These are phyloP conservation scores for Lyophyllum atratum DNA, from an alignment of 768 basidiomycete genomes.

Conservation along the genomic window DNA sequence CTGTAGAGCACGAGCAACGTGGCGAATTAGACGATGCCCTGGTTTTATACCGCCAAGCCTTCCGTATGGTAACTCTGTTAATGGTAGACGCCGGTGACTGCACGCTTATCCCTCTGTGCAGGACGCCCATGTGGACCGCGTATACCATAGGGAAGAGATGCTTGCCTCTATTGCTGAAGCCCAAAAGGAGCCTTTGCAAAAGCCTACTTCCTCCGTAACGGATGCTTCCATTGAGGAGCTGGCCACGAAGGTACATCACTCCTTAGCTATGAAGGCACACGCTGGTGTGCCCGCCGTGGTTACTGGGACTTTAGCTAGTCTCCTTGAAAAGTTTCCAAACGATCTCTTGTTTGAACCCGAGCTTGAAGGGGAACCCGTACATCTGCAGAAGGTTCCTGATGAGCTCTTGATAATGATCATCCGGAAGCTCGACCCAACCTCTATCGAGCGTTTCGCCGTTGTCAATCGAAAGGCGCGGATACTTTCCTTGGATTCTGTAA, in stretches of 20 bases:
- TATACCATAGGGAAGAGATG: conserved; percentile 63
- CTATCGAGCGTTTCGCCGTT: conserved; percentile 76
- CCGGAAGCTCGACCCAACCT: conserved; percentile 60
- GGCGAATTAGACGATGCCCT: conserved; percentile 79
- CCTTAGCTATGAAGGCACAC: conserved; percentile 25
- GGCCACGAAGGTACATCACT: conserved; percentile 25
- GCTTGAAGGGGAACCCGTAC: conserved; percentile 58
- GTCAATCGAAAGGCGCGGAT: conserved; percentile 76
- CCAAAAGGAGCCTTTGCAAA: conserved; percentile 20
- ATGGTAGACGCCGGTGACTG: not conserved
- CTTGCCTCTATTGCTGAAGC: conserved; percentile 35
- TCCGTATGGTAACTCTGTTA: conserved; percentile 50
- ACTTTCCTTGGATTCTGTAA: conserved; percentile 63
- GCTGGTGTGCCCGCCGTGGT: conserved; percentile 19
- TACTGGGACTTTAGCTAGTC: conserved; percentile 43
- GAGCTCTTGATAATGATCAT: conserved; percentile 75
- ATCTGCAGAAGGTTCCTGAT: conserved; percentile 66
- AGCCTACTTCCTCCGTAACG: not conserved
- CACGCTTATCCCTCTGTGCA: conserved; percentile 18
- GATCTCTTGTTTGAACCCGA: conserved; percentile 66
- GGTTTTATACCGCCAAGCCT: conserved; percentile 75
- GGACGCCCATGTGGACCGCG: conserved; percentile 74
- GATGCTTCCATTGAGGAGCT: conserved; percentile 26
- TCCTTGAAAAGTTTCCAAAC: conserved; percentile 51
- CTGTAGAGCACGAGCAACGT: conserved; percentile 72